Evolutionary conservation across 805 yeast genomes (phyloP), one percentile per base, ranked within the genome.

Genomic region (Candida nemodendra): DNA sequence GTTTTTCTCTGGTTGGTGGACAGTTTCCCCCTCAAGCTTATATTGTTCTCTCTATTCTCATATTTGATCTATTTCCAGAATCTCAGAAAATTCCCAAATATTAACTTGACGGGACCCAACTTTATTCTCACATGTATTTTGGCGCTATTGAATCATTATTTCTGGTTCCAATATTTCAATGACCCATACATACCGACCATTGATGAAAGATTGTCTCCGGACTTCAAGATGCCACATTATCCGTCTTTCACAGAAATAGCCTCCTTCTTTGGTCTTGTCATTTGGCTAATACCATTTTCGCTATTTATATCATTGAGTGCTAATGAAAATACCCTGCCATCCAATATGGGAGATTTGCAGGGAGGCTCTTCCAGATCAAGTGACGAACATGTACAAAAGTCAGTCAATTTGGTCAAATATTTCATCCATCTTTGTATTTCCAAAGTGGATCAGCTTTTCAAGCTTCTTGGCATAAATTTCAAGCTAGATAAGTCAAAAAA

Each of bases 241-340:
- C 95, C 95, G 2, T 71, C 84, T 9, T 91, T 91, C 56, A 71
- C 89, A 1, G 96, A 93, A 57, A 86, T 93, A 4, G 86, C 96
- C n/a, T 84, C 96, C 3, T 93, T 93, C 61, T 90, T 93, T 57
- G 99, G 96, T 1, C 64, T 93, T 28, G 81, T 93, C 52, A 81
- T 93, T 14, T 93, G 99, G 99, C 72, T 91, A 42, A 76, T 93
- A 19, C 99, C 99, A 23, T 88, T 93, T 60, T 81, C 96, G 4
- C 69, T 93, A 40, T 91, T 93, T 61, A 91, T 93, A 13, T 83
- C 95, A 21, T 69, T 93, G 42, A 85, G 95, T 57, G 97, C 97
- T 1, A 85, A 87, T 45, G 99, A 93, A 55, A 84, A 86, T 54
- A 79, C 84, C 14, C 71, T 93, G 30, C 99, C 99, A 7, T 69